Evolutionary conservation across 148 eudicot genomes (phyloP).

Genomic region (Heliamphora exappendiculata): DNA sequence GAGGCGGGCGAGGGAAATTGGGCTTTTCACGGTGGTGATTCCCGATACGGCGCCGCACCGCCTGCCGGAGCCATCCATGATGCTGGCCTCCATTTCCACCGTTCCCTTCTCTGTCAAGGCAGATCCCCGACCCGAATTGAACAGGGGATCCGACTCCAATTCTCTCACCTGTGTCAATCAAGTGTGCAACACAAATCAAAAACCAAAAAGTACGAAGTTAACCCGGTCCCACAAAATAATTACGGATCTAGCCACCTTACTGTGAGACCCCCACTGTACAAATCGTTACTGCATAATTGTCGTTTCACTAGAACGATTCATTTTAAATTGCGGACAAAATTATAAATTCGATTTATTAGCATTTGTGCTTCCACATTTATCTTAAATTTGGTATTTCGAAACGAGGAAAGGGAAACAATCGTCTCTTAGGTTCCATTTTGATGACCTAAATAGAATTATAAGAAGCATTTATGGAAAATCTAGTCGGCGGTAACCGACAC

Average conservation of each 20-base stretch:
- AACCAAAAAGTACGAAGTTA: not conserved
- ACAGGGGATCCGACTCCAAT: conserved; percentile 68
- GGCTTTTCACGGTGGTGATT: conserved; percentile 67
- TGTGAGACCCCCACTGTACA: too few species aligned
- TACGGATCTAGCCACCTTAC: not conserved
- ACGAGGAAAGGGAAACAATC: too few species aligned
- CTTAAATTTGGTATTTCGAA: too few species aligned
- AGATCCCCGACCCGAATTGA: conserved; percentile 87
- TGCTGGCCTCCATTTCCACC: conserved; percentile 97
- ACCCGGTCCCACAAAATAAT: not conserved
- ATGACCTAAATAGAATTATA: not conserved
- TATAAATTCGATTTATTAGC: too few species aligned
- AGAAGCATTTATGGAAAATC: not conserved
- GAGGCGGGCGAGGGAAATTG: conserved; percentile 64
- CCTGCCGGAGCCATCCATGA: conserved; percentile 68
- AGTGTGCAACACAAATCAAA: not conserved
- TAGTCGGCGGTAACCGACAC: too few species aligned
- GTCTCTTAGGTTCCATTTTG: too few species aligned
- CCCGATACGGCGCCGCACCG: conserved; percentile 89
- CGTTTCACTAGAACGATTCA: too few species aligned
- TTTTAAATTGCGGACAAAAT: too few species aligned
- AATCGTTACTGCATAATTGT: too few species aligned
- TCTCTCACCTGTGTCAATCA: conserved; percentile 48
- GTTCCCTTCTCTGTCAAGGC: conserved; percentile 67
- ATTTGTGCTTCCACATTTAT: too few species aligned